phyloP scores from a whole-genome alignment of 2,329 filamentous ascomycete genomes.

The Colletotrichum sp. region DNA sequence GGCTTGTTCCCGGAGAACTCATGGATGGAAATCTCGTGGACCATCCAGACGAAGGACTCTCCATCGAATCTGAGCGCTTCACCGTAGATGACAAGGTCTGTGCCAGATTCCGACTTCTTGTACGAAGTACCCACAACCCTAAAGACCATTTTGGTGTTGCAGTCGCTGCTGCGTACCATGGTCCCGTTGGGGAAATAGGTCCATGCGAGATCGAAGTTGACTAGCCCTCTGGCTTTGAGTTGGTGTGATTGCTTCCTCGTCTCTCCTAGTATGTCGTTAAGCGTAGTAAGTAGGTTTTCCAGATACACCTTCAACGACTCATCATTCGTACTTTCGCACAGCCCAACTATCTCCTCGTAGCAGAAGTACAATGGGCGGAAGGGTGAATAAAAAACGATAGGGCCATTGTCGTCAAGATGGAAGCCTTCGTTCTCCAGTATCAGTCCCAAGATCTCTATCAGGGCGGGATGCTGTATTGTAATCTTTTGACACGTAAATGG shows the following conservation, averaged over 20 bases:
- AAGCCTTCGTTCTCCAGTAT: constrained; percentile 47
- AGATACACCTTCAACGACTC: constrained; percentile 40
- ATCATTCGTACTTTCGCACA: constrained; percentile 30
- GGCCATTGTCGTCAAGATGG: constrained; percentile 41
- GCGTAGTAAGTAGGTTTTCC: constrained; percentile 42
- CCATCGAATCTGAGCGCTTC: constrained; percentile 45
- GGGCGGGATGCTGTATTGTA: constrained; percentile 45
- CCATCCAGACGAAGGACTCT: constrained; percentile 44
- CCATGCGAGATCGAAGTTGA: constrained; percentile 49
- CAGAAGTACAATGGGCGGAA: constrained; percentile 50
- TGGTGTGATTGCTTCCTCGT: constrained; percentile 38
- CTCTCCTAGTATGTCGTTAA: constrained; percentile 49
- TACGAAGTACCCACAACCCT: constrained; percentile 41
- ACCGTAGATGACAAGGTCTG: constrained; percentile 30
- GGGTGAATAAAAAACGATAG: constrained; percentile 40
- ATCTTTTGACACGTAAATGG: constrained; percentile 45
- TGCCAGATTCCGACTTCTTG: constrained; percentile 3
- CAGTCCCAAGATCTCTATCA: constrained; percentile 46
- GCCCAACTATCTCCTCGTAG: constrained; percentile 43
- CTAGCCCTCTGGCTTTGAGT: constrained; percentile 40
- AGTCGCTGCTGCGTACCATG: constrained; percentile 41
- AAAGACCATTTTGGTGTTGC: constrained; percentile 46
- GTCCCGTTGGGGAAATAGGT: constrained; percentile 46
- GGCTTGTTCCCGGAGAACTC: constrained; percentile 45
- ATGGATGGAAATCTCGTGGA: constrained; percentile 32